phyloP scores from a whole-genome alignment of 164 flowering plant species.

The Platanus orientalis region DNA sequence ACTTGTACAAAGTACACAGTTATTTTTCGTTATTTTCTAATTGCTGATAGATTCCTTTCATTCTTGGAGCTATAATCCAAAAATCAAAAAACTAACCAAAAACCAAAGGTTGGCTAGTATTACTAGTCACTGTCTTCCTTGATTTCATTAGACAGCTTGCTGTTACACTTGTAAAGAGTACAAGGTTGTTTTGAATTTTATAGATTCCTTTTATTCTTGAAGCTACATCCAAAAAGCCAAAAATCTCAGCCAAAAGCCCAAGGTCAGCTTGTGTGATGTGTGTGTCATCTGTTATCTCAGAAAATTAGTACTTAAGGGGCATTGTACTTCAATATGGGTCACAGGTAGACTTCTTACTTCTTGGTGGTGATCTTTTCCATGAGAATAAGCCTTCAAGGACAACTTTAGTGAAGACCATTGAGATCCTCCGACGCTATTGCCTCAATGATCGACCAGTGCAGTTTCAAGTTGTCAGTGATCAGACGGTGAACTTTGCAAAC shows the following conservation, averaged over 20 bases:
- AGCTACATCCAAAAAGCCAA: too few species aligned
- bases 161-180: neutral
- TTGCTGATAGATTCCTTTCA: too few species aligned
- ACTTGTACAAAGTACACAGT: too few species aligned
- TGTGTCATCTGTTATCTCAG: neutral
- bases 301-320: conserved; percentile 3
- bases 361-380: conserved; percentile 99
- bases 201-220: too few species aligned
- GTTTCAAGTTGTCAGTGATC: conserved; percentile 99
- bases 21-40: too few species aligned
- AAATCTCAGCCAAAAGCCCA: too few species aligned
- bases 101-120: too few species aligned
- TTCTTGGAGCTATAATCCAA: too few species aligned
- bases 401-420: conserved; percentile 82
- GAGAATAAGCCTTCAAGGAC: conserved; percentile 97
- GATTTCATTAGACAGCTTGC: neutral
- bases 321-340: conserved; percentile 13
- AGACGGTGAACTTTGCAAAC: conserved; percentile 86
- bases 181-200: neutral
- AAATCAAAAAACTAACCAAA: too few species aligned
- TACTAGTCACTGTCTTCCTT: too few species aligned
- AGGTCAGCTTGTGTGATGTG: too few species aligned
- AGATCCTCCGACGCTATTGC: conserved; percentile 88
- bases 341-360: conserved; percentile 90
- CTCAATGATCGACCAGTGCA: conserved; percentile 87